phyloP scores from a whole-genome alignment of 2,329 filamentous ascomycete genomes.

The Cytospora schulzeri region DNA sequence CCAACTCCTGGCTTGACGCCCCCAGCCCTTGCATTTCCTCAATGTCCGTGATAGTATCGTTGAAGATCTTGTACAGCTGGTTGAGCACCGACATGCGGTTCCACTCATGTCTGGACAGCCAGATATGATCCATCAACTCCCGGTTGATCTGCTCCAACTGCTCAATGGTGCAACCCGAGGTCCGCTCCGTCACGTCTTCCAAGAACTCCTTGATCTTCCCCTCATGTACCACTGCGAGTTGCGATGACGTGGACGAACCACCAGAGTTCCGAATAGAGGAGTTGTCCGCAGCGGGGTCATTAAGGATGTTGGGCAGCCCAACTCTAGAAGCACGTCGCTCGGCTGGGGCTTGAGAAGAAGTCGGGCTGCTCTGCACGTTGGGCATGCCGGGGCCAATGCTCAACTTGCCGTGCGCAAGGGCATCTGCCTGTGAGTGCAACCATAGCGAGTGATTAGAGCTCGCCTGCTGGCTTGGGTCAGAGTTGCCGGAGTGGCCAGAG shows the following conservation, averaged over 20 bases:
- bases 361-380: slow-evolving; percentile 36
- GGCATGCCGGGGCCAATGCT: slow-evolving; percentile 22
- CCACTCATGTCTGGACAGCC: slow-evolving; percentile 77
- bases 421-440: slow-evolving; percentile 61
- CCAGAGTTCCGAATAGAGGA: slow-evolving; percentile 35
- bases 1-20: slow-evolving; percentile 45
- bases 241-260: slow-evolving; percentile 43
- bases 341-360: slow-evolving; percentile 42
- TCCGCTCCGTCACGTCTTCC: slow-evolving; percentile 63
- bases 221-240: slow-evolving; percentile 49
- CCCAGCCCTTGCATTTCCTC: slow-evolving; percentile 52
- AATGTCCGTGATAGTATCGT: slow-evolving; percentile 72
- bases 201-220: slow-evolving; percentile 60
- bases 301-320: slow-evolving; percentile 45
- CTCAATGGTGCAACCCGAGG: slow-evolving; percentile 82
- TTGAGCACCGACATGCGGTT: slow-evolving; percentile 72
- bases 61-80: slow-evolving; percentile 68
- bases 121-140: slow-evolving; percentile 86
- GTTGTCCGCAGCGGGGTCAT: slow-evolving; percentile 42
- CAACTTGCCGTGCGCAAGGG: slow-evolving; percentile 42
- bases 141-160: slow-evolving; percentile 94
- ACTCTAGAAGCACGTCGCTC: slow-evolving; percentile 37
- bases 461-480: slow-evolving; percentile 46
- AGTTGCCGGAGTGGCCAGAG: slow-evolving; percentile 12
- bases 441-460: slow-evolving; percentile 55